Evolutionary conservation across 768 basidiomycete genomes (phyloP), one percentile per base, ranked within the genome.

Genomic region (Russula sp.): DNA sequence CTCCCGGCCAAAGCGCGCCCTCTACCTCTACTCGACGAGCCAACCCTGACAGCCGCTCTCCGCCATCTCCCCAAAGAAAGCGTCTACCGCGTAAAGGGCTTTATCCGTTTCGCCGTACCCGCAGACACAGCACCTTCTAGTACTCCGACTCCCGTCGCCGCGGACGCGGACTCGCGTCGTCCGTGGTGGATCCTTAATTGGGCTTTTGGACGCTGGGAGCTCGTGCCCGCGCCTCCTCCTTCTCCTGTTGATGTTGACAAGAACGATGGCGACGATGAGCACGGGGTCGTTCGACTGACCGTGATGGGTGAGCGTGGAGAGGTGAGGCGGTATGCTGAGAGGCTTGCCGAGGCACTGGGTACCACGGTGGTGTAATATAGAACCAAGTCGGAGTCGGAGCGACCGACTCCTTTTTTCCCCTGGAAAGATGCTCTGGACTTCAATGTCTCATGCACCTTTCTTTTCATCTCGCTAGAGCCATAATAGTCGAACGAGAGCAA

Each of bases 281-380:
- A 69, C 13, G 79, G 74, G 5, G 76, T 79, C 6, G 71, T 93
- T 26, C 78, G 80, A 60, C 67, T 96, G 73, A 96, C 93, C n/a
- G 81, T 90, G 32, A 98, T 98, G 95, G 94, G 94, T 10, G 89
- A 90, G 72, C 79, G 87, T 50, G 93, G 92, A 14, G 91, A 94
- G 73, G 85, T 92, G 55, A 81, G 77, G 68, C 74, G 83, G 63
- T 78, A 83, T 36, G 81, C 85, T 46, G 75, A 76, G 62, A 80
- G 73, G 69, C 80, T 97, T 40, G 81, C 86, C 57, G 74, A 70
- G 53, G 71, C 68, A 26, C 69, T 89, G 44, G 77, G 75, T 16
- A 79, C 75, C 40, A 64, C 71, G 38, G 61, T 81, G 57, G 53
- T 57, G 38, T 16, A 40, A 18, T 40, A 2, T n/a, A n/a, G n/a